Evolutionary conservation across 306 rosid species (phyloP).

Genomic region (Cicer arietinum): DNA sequence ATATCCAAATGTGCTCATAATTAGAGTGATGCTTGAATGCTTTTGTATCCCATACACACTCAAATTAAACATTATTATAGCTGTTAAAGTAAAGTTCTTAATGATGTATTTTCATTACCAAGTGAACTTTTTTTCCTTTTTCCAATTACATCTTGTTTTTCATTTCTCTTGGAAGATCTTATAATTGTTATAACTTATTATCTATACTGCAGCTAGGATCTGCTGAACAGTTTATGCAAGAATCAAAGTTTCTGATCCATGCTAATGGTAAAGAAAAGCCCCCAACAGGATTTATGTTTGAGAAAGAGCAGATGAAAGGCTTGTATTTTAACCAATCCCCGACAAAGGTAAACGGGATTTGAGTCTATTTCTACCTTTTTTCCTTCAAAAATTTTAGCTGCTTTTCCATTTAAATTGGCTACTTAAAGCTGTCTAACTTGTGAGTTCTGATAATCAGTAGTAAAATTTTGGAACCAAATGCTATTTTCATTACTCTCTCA

Average conservation of each 20-base stretch:
- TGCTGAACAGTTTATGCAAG: slow-evolving; percentile 81
- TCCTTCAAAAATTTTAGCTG: slow-evolving; percentile 1
- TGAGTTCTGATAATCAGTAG: neutral
- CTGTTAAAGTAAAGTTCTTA: slow-evolving; percentile 20
- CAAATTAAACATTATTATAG: slow-evolving; percentile 14
- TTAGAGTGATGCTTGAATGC: slow-evolving; percentile 2
- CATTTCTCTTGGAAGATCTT: slow-evolving; percentile 20
- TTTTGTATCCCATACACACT: slow-evolving; percentile 16
- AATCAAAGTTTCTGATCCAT: slow-evolving; percentile 80
- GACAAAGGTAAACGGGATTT: slow-evolving; percentile 66
- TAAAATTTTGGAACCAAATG: slow-evolving; percentile 26
- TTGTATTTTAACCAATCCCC: slow-evolving; percentile 91
- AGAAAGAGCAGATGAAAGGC: slow-evolving; percentile 97
- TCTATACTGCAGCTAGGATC: slow-evolving; percentile 78
- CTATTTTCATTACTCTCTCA: slow-evolving; percentile 3
- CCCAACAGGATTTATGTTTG: slow-evolving; percentile 98
- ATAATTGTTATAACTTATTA: slow-evolving; percentile 36
- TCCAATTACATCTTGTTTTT: slow-evolving; percentile 19
- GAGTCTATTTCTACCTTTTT: slow-evolving; percentile 22
- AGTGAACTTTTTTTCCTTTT: slow-evolving; percentile 11
- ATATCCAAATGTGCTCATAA: slow-evolving; percentile 26
- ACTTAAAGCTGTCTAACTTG: slow-evolving; percentile 31
- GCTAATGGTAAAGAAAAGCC: slow-evolving; percentile 87
- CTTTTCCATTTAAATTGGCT: slow-evolving; percentile 36
- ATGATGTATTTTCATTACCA: neutral